Base-by-base conservation (phyloP, 805 yeast species). In the Dipodascus geniculatus region DNA sequence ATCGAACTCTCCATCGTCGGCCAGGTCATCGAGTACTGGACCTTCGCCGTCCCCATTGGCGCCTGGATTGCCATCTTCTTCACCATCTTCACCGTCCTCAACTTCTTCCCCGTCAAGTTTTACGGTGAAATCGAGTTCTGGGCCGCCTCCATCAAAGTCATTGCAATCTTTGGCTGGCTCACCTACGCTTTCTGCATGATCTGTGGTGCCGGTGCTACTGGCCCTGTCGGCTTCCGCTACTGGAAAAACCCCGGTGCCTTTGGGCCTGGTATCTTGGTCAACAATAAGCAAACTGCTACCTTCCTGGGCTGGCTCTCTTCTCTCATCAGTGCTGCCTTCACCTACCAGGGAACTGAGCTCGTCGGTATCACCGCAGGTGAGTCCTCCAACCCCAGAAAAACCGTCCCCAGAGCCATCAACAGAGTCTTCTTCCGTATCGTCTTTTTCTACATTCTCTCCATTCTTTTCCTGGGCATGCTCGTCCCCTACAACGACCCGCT, bases 51-150 rank as follows among this genome's bases (percentile, higher is more conserved):
- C 33, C 57, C 63, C 56, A 56, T 73, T 72, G 65, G 81, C 67
- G 58, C 78, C 53, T 81, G 79, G 75, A 74, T 73, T 48, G 70
- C 75, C 2, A 71, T 81, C 31, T 76, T 81, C 60, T 80, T 83
- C 81, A 69, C 72, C n/a, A 66, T 77, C 50, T 66, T 80, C 2
- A 63, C 79, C 22, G 61, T 63, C 4, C 60, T 65, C 53, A 78
- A 79, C 61, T 67, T 76, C 48, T 70, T 78, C 55, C 78, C 77
- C 52, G 83, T 78, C 19, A 68, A 67, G 56, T 75, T 77, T 23
- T 68, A 80, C 54, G 77, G 83, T 53, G 76, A 81, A 54, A 71
- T 79, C n/a, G 87, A 80, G 61, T 85, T 80, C 65, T 84, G 83
- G 83, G 75, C 81, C 59, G 80, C 85, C 0, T 61, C 76, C 17